Evolutionary conservation across 2,329 filamentous ascomycete genomes (phyloP).

Genomic region (Calonectria ilicicola): DNA sequence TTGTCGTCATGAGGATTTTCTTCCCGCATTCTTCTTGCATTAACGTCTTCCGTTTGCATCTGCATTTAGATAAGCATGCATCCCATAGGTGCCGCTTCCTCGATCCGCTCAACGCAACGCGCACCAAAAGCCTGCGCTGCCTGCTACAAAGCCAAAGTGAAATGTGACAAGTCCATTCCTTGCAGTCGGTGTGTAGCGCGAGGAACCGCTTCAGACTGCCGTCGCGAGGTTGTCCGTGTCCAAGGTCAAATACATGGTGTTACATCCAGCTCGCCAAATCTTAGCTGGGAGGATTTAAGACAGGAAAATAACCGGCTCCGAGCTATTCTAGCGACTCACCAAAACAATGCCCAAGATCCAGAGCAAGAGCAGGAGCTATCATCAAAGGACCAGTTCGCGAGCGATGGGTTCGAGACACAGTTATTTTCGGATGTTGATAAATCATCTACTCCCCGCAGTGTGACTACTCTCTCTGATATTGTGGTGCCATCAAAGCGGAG

Average conservation of each 20-base stretch:
- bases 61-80: background rate
- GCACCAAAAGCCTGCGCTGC: background rate
- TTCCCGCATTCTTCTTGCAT: background rate
- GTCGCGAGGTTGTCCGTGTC: background rate
- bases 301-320: background rate
- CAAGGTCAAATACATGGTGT: background rate
- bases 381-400: background rate
- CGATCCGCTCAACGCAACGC: background rate
- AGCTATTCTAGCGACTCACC: background rate
- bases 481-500: background rate
- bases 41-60: background rate
- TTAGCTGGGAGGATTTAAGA: background rate
- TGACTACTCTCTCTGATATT: background rate
- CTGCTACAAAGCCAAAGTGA: slow-evolving; percentile 7
- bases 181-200: background rate
- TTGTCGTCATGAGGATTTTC: background rate
- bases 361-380: background rate
- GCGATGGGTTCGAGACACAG: background rate
- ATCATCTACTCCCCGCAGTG: background rate
- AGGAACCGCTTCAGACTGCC: background rate
- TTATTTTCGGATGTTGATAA: background rate
- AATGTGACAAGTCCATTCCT: slow-evolving; percentile 10
- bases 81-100: background rate
- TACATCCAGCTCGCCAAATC: background rate
- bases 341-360: background rate